These are phyloP conservation scores for Penicillium sp. DNA, from an alignment of 2,329 filamentous ascomycete species.

Conservation along the genomic window DNA sequence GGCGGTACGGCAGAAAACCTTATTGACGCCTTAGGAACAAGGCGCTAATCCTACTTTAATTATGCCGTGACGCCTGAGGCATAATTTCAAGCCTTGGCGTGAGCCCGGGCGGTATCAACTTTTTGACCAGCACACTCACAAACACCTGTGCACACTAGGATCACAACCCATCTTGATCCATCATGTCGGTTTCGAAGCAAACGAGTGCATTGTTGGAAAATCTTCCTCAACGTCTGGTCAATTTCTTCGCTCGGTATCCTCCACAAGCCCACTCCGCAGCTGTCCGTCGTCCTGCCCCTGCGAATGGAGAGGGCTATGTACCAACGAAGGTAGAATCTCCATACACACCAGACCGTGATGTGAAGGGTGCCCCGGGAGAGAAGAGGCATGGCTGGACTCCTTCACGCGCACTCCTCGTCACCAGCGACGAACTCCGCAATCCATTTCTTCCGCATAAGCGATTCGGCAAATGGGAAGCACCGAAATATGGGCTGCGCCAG, in stretches of 20 bases:
- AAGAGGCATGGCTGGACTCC: slow-evolving; percentile 32
- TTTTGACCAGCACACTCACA: slow-evolving; percentile 6
- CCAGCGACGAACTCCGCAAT: slow-evolving; percentile 58
- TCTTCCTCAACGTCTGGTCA: slow-evolving; percentile 73
- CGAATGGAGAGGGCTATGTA: slow-evolving; percentile 20
- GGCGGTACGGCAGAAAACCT: too few species aligned
- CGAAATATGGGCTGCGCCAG: slow-evolving; percentile 75
- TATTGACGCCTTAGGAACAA: neutral
- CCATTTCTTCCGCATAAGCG: slow-evolving; percentile 82
- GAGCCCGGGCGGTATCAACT: slow-evolving; percentile 8
- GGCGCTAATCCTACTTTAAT: neutral
- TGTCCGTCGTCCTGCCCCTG: slow-evolving; percentile 33
- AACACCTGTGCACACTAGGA: neutral
- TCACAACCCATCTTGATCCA: slow-evolving; percentile 14
- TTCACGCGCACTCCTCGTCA: slow-evolving; percentile 35
- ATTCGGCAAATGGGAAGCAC: slow-evolving; percentile 78
- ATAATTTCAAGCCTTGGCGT: neutral
- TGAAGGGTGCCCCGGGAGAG: slow-evolving; percentile 41
- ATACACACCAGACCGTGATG: slow-evolving; percentile 42
- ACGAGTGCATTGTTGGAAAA: slow-evolving; percentile 4
- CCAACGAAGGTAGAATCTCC: slow-evolving; percentile 34
- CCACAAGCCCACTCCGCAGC: slow-evolving; percentile 55
- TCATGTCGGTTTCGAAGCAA: slow-evolving; percentile 22
- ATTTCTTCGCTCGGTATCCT: slow-evolving; percentile 88
- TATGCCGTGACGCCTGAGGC: neutral